phyloP scores from a whole-genome alignment of 257 asterid species.

The Ajuga chamaepitys region DNA sequence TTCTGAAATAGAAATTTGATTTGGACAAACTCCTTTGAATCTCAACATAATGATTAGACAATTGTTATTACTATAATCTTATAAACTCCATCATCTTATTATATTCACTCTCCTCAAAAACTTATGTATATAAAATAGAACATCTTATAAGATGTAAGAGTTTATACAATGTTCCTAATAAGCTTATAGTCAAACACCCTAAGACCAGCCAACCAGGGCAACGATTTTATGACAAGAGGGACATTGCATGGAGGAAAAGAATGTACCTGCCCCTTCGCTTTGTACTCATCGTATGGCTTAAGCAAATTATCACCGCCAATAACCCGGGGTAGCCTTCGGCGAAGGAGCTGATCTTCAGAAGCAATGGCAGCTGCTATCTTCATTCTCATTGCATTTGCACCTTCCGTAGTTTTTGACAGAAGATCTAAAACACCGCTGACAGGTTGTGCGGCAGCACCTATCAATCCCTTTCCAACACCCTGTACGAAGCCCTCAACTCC shows the following conservation, averaged over 20 bases:
- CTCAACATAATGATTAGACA: too few species aligned
- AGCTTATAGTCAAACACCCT: not conserved
- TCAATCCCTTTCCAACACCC: conserved; percentile 96
- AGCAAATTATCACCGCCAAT: conserved; percentile 93
- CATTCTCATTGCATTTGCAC: conserved; percentile 99
- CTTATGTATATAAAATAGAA: too few species aligned
- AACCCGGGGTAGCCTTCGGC: conserved; percentile 91
- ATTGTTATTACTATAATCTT: too few species aligned
- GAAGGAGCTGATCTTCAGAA: conserved; percentile 93
- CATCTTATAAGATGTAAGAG: too few species aligned
- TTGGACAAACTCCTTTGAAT: too few species aligned
- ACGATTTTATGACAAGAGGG: conserved; percentile 3
- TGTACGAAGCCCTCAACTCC: conserved; percentile 99
- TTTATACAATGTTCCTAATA: too few species aligned
- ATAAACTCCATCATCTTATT: too few species aligned
- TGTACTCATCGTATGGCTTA: conserved; percentile 82
- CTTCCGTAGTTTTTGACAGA: conserved; percentile 95
- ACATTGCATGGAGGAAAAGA: conserved; percentile 13
- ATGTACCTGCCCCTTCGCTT: conserved; percentile 93
- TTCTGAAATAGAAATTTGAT: too few species aligned
- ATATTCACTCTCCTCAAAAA: too few species aligned
- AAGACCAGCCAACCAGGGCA: conserved; percentile 8
- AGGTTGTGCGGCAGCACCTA: conserved; percentile 99
- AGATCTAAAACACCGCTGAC: conserved; percentile 98
- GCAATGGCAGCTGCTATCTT: conserved; percentile 93